Evolutionary conservation across 2,329 filamentous ascomycete species (phyloP), one percentile per base, ranked within the genome.

Genomic region (Pseudogymnoascus sp.): DNA sequence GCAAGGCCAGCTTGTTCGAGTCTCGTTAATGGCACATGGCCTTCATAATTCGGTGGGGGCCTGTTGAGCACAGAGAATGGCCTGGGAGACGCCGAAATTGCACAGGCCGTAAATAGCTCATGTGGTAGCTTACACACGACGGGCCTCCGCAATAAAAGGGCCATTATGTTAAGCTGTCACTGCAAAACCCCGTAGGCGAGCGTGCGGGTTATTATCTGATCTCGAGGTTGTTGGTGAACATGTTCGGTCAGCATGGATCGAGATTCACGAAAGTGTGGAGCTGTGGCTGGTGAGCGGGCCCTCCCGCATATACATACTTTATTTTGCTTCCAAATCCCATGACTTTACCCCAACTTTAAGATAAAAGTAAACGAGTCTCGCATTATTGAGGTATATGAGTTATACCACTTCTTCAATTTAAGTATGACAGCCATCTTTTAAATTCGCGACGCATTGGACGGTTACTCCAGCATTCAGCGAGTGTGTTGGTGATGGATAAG

Each of bases 11-110:
- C 80, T 60, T 89, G 86, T 75, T 97, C 94, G 60, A 90, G 68
- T 39, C 75, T 74, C 6, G 88, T 96, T 60, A 99, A 82, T 34
- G 92, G 94, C 30, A 97, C 84, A 82, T 99, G 94, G 73, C 91
- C 90, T 0, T 89, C 85, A 76, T 97, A 97, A 68, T 89, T 94
- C 61, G 91, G 89, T 23, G 82, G 81, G 57, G 92, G 92, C 5
- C 94, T 88, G 73, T 88, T 88, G 67, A 95, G 82, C 63, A 90
- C 83, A 41, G 92, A 95, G 77, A 96, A 95, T 33, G 73, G 70
- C 63, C 82, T 63, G 23, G 60, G 60, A 56, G 61, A 60, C 15
- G 67, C 18, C n/a, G 65, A 63, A 21, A 66, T 57, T 26, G 63
- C 61, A 60, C 67, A 69, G 10, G 66, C 59, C 35, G 61, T 61